phyloP scores from a whole-genome alignment of 192 early-diverging fungal genomes.

The Thamnidium elegans region DNA sequence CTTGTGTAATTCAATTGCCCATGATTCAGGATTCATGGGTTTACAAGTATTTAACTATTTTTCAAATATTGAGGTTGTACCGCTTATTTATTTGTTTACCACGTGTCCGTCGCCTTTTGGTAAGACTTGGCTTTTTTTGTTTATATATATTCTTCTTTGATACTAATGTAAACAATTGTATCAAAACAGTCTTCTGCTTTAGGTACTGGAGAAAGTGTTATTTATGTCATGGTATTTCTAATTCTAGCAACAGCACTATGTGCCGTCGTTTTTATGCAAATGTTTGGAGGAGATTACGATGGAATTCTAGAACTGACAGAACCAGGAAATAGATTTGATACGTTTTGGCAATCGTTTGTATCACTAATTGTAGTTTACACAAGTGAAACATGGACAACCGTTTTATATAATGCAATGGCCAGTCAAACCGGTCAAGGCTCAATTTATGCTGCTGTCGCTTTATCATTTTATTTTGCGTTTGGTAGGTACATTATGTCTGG shows the following conservation, averaged over 20 bases:
- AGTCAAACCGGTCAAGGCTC: constrained; percentile 36
- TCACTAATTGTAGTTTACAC: constrained; percentile 34
- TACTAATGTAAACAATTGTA: neutral
- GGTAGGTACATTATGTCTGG: constrained; percentile 52
- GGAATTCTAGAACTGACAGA: constrained; percentile 3
- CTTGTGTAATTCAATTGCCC: constrained; percentile 51
- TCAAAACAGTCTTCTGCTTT: constrained; percentile 23
- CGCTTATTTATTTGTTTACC: constrained; percentile 46
- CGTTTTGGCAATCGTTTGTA: constrained; percentile 34
- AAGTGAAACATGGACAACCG: constrained; percentile 35
- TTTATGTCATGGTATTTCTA: constrained; percentile 32
- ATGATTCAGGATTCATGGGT: constrained; percentile 34
- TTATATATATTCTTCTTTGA: neutral
- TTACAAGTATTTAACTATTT: constrained; percentile 53
- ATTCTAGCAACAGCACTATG: constrained; percentile 29
- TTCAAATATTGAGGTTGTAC: constrained; percentile 49
- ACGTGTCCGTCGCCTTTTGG: constrained; percentile 43
- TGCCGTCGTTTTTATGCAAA: constrained; percentile 32
- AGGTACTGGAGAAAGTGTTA: constrained; percentile 34
- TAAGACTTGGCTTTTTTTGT: constrained; percentile 19
- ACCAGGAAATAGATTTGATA: constrained; percentile 26
- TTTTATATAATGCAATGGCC: constrained; percentile 49
- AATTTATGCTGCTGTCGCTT: constrained; percentile 40
- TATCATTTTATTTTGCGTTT: constrained; percentile 45
- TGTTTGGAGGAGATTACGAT: constrained; percentile 37